These are phyloP conservation scores for Carnegiea gigantea DNA, from an alignment of 179 eudicot species.

Conservation along the genomic window DNA sequence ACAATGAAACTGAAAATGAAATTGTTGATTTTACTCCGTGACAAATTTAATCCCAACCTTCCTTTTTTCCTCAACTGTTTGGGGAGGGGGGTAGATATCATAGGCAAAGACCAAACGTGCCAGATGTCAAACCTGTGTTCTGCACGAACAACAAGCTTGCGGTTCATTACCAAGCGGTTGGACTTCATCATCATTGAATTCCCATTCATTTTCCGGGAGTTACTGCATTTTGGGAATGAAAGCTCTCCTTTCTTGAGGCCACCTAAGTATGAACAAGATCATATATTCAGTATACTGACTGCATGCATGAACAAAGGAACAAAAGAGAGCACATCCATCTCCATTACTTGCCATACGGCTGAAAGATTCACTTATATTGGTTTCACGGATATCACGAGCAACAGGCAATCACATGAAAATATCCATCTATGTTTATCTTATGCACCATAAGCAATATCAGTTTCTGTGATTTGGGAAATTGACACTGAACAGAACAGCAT, in stretches of 20 bases:
- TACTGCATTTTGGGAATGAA: slow-evolving; percentile 32
- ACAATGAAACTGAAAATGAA: not conserved
- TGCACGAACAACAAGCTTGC: slow-evolving; percentile 41
- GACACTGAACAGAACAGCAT: not conserved
- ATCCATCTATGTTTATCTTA: not conserved
- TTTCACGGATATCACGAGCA: too few species aligned
- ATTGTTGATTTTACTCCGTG: not conserved
- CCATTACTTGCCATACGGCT: not conserved
- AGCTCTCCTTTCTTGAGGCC: slow-evolving; percentile 42
- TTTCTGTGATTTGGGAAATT: not conserved
- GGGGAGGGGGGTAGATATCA: not conserved
- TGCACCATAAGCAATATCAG: not conserved
- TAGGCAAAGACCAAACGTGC: not conserved
- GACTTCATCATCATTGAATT: slow-evolving; percentile 35
- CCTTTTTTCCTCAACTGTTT: not conserved
- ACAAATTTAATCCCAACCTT: not conserved
- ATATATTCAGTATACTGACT: not conserved
- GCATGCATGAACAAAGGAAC: not conserved
- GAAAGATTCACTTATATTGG: not conserved
- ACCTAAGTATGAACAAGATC: slow-evolving; percentile 33
- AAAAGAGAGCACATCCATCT: not conserved
- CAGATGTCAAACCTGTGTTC: slow-evolving; percentile 42
- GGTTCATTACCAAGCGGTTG: slow-evolving; percentile 23
- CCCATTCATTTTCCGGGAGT: slow-evolving; percentile 28
- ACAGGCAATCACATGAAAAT: not conserved